Percentiles rank a stretch among this genome's conserved stretches.
phyloP scores from a whole-genome alignment of 2,329 filamentous ascomycete species.

The Colletotrichum plurivorum region DNA sequence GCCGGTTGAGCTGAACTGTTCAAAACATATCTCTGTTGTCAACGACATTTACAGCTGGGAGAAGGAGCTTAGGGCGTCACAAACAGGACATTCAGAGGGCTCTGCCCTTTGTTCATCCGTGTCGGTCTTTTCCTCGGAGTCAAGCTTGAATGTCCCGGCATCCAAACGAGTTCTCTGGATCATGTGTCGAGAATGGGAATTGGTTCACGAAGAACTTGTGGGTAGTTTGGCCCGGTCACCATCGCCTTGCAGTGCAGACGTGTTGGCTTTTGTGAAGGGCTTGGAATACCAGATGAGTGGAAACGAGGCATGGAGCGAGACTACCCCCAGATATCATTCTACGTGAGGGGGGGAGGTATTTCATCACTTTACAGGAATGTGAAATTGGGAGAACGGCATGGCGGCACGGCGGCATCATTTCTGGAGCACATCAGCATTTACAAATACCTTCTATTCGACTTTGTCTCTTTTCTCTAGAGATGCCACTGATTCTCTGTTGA shows the following conservation, averaged over 20 bases:
- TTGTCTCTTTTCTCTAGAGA: no score
- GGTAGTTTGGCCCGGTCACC: not conserved
- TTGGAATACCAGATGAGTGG: constrained; percentile 39
- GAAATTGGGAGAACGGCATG: no score
- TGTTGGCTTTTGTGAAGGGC: constrained; percentile 26
- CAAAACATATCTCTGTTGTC: constrained; percentile 55
- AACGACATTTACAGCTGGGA: constrained; percentile 59
- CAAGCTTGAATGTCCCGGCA: not conserved
- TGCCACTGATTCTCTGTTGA: no score
- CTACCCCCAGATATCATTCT: constrained; percentile 29
- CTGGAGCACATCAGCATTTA: no score
- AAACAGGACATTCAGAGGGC: not conserved
- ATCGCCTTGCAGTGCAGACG: not conserved
- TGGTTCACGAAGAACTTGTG: constrained; percentile 7
- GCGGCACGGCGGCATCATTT: not conserved
- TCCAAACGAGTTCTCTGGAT: constrained; percentile 5
- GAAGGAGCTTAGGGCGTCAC: constrained; percentile 49
- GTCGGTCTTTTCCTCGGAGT: not conserved
- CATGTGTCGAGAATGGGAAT: constrained; percentile 23
- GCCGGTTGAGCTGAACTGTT: constrained; percentile 51
- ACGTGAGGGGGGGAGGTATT: not conserved
- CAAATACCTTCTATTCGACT: no score
- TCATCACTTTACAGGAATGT: not conserved
- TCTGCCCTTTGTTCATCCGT: constrained; percentile 13
- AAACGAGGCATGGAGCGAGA: constrained; percentile 34